Percentiles rank a stretch among this genome's conserved stretches.
Evolutionary conservation across 257 asterid genomes (phyloP).

Genomic region (Jaltomata sinuosa): DNA sequence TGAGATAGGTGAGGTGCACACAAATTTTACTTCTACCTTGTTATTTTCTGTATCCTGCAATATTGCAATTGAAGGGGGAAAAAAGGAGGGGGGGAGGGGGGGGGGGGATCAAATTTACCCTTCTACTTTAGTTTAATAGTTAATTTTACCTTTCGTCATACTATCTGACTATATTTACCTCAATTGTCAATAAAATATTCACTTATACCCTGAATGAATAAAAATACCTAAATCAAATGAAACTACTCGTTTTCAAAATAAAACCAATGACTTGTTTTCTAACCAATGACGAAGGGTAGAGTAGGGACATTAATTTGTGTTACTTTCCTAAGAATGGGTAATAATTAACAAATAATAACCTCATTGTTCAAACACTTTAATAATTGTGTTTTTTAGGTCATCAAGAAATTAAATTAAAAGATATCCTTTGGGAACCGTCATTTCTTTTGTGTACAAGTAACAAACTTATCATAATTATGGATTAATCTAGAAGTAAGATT

Average conservation of each 20-base stretch:
- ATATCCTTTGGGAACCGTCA: not conserved
- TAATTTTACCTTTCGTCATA: too few relatives aligned
- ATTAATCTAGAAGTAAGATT: not conserved
- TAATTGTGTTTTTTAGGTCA: not conserved
- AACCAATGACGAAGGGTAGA: too few relatives aligned
- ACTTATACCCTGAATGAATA: too few relatives aligned
- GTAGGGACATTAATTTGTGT: not conserved
- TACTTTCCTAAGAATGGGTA: not conserved
- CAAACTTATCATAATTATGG: constrained; percentile 5
- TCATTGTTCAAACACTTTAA: not conserved
- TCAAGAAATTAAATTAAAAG: not conserved
- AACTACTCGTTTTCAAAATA: too few relatives aligned
- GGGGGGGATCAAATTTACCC: too few relatives aligned
- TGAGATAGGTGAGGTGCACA: not conserved
- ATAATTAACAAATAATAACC: not conserved
- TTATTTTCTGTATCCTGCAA: not conserved
- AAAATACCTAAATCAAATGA: too few relatives aligned
- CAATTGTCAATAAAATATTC: too few relatives aligned
- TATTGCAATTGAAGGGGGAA: not conserved
- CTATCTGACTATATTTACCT: too few relatives aligned
- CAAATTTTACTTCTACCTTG: not conserved
- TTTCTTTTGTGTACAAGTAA: not conserved
- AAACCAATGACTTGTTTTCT: too few relatives aligned
- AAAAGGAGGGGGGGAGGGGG: not conserved
- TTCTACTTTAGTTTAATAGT: too few relatives aligned